These are phyloP conservation scores for Monilinia vaccinii-corymbosi DNA, from an alignment of 2,329 filamentous ascomycete species.

Conservation along the genomic window DNA sequence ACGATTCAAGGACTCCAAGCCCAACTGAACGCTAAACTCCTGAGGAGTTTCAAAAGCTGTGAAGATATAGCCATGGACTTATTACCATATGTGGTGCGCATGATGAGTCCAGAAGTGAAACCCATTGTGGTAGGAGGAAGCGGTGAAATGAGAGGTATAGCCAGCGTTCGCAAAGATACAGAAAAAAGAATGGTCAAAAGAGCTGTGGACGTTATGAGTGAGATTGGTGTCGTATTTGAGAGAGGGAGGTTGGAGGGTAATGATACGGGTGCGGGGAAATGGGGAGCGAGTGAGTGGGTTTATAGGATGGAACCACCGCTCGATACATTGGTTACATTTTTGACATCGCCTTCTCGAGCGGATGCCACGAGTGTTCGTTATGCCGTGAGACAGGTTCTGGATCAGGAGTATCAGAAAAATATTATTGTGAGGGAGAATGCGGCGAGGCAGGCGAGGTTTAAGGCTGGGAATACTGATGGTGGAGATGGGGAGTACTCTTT, in stretches of 20 bases:
- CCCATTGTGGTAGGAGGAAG: slow-evolving; percentile 75
- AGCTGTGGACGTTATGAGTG: slow-evolving; percentile 74
- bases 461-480: slow-evolving; percentile 37
- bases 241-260: slow-evolving; percentile 61
- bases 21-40: slow-evolving; percentile 60
- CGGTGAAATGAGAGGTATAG: slow-evolving; percentile 55
- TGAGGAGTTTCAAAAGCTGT: slow-evolving; percentile 68
- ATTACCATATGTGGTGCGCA: slow-evolving; percentile 72
- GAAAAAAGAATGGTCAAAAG: slow-evolving; percentile 75
- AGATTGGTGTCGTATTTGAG: slow-evolving; percentile 72
- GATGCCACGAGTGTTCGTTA: slow-evolving; percentile 70
- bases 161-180: slow-evolving; percentile 77
- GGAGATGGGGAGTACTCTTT: slow-evolving; percentile 9
- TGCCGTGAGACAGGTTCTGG: slow-evolving; percentile 84
- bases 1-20: slow-evolving; percentile 68
- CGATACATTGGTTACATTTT: slow-evolving; percentile 69
- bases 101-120: slow-evolving; percentile 83
- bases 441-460: slow-evolving; percentile 56
- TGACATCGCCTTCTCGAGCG: slow-evolving; percentile 50
- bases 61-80: slow-evolving; percentile 74
- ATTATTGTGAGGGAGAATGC: slow-evolving; percentile 56
- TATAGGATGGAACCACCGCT: slow-evolving; percentile 92
- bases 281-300: slow-evolving; percentile 58
- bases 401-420: slow-evolving; percentile 78
- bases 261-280: slow-evolving; percentile 37